phyloP scores from a whole-genome alignment of 129 eudicot species.

The Flaveria ramosissima region DNA sequence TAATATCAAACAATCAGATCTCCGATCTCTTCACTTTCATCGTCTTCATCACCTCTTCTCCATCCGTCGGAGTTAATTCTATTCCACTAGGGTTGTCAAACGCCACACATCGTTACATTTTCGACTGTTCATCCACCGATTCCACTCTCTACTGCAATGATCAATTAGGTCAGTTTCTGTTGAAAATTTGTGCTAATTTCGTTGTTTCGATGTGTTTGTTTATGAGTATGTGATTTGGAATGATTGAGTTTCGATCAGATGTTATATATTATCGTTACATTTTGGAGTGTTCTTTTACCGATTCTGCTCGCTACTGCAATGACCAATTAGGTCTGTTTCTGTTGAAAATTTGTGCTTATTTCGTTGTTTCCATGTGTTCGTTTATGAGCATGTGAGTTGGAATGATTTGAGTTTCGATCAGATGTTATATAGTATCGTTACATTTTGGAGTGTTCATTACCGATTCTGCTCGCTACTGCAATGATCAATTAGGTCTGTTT shows the following conservation, averaged over 20 bases:
- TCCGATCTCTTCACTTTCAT: slow-evolving; percentile 15
- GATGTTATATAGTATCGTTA: background rate
- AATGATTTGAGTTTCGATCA: background rate
- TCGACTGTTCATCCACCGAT: too few relatives aligned
- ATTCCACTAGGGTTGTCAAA: too few relatives aligned
- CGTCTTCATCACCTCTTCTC: background rate
- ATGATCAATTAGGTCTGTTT: too few relatives aligned
- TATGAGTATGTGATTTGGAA: too few relatives aligned
- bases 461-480: too few relatives aligned
- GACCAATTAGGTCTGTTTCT: slow-evolving; percentile 25
- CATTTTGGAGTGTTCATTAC: too few relatives aligned
- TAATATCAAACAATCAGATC: slow-evolving; percentile 27
- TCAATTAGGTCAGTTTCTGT: too few relatives aligned
- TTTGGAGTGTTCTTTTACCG: slow-evolving; percentile 12
- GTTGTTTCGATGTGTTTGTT: too few relatives aligned
- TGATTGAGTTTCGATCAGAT: background rate
- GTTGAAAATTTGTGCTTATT: background rate
- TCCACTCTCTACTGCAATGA: too few relatives aligned
- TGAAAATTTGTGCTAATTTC: too few relatives aligned
- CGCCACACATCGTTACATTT: too few relatives aligned
- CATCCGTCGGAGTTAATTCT: too few relatives aligned
- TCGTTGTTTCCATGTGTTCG: background rate
- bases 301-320: slow-evolving; percentile 12
- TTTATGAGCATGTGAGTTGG: background rate
- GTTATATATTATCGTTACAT: background rate